These are phyloP conservation scores for Apiospora koreana DNA, from an alignment of 2,329 filamentous ascomycete genomes.

Conservation along the genomic window DNA sequence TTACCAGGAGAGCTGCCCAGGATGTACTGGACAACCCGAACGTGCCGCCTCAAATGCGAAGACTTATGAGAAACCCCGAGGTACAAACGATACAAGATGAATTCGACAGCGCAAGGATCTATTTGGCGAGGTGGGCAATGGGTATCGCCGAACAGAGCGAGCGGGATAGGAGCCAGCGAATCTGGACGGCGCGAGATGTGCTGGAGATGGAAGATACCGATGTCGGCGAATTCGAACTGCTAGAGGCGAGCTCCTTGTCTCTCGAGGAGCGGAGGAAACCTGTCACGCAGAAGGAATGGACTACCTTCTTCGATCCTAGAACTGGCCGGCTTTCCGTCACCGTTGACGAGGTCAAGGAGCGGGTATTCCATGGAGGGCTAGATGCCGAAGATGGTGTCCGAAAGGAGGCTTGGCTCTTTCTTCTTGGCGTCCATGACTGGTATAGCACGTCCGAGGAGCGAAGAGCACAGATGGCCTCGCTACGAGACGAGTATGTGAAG, in stretches of 20 bases:
- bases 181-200: constrained; percentile 92
- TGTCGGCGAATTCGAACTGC: constrained; percentile 92
- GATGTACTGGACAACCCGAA: constrained; percentile 90
- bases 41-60: constrained; percentile 82
- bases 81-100: constrained; percentile 95
- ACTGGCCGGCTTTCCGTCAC: constrained; percentile 79
- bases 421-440: constrained; percentile 92
- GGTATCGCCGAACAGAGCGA: constrained; percentile 97
- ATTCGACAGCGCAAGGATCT: constrained; percentile 93
- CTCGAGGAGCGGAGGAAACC: constrained; percentile 76
- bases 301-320: constrained; percentile 77
- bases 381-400: constrained; percentile 87
- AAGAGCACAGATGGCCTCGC: constrained; percentile 77
- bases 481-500: constrained; percentile 90
- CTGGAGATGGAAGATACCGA: constrained; percentile 93
- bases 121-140: constrained; percentile 97
- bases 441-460: constrained; percentile 85
- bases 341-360: constrained; percentile 89
- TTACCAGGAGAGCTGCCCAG: constrained; percentile 88
- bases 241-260: constrained; percentile 75
- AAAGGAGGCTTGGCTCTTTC: constrained; percentile 95
- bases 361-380: constrained; percentile 94
- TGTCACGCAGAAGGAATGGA: constrained; percentile 85
- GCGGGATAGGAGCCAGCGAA: constrained; percentile 77
- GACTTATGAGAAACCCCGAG: constrained; percentile 85